Evolutionary conservation across 1,284 basidiomycete genomes (phyloP).

Genomic region (Pseudozyma pruni): DNA sequence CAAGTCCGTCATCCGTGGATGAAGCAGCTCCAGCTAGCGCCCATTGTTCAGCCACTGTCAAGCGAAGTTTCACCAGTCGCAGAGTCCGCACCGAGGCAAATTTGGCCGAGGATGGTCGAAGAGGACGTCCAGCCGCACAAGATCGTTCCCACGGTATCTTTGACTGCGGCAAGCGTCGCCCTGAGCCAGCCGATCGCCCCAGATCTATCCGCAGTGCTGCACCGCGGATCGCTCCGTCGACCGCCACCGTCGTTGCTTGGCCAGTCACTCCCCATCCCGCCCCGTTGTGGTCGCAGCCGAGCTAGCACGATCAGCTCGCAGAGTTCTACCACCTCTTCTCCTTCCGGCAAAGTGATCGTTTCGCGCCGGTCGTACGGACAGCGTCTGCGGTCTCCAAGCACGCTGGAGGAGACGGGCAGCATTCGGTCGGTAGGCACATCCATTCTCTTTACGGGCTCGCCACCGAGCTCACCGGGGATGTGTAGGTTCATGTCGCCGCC

Average conservation of each 20-base stretch:
- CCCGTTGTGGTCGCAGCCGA: constrained; percentile 29
- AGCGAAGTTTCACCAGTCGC: not conserved
- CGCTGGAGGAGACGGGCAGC: constrained; percentile 25
- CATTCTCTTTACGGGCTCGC: constrained; percentile 34
- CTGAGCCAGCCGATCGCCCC: not conserved
- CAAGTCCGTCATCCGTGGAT: constrained; percentile 42
- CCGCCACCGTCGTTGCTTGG: constrained; percentile 31
- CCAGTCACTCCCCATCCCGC: constrained; percentile 44
- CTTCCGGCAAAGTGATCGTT: constrained; percentile 39
- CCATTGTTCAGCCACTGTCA: not conserved
- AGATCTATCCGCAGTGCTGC: not conserved
- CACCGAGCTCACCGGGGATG: constrained; percentile 19
- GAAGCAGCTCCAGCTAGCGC: constrained; percentile 37
- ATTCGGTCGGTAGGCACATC: constrained; percentile 38
- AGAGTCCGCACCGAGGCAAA: too few relatives aligned
- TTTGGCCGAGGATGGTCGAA: constrained; percentile 20
- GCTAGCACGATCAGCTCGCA: constrained; percentile 49
- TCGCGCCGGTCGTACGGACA: constrained; percentile 41
- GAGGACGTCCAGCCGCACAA: not conserved
- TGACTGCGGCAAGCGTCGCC: constrained; percentile 18
- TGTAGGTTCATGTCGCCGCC: constrained; percentile 27
- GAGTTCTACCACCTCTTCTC: constrained; percentile 30
- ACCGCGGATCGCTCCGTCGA: constrained; percentile 10
- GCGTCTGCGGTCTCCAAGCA: constrained; percentile 16
- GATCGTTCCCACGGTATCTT: constrained; percentile 9